These are phyloP conservation scores for Wickerhamomyces canadensis DNA, from an alignment of 805 yeast species.

Conservation along the genomic window DNA sequence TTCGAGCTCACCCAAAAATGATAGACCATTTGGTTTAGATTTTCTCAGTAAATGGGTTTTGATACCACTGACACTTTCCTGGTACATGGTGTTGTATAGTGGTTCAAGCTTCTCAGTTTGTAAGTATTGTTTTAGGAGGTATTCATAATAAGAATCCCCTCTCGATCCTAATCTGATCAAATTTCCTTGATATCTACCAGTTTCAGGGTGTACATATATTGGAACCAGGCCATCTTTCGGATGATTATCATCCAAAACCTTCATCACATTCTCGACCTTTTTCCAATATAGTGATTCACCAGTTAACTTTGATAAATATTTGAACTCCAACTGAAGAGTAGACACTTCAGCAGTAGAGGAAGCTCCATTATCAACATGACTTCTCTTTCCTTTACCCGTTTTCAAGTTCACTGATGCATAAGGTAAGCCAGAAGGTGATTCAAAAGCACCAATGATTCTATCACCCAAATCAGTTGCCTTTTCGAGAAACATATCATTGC, in stretches of 20 bases:
- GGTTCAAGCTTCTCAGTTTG: conserved; percentile 62
- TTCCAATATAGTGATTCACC: conserved; percentile 80
- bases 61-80: conserved; percentile 72
- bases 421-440: conserved; percentile 64
- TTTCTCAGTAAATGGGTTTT: conserved; percentile 56
- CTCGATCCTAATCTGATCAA: conserved; percentile 80
- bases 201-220: conserved; percentile 67
- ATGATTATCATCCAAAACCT: conserved; percentile 57
- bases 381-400: conserved; percentile 53
- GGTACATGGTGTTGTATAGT: conserved; percentile 67
- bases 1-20: conserved; percentile 75
- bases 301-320: conserved; percentile 72
- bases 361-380: conserved; percentile 69
- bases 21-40: conserved; percentile 56
- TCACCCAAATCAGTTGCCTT: conserved; percentile 79
- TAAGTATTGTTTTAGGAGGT: conserved; percentile 76
- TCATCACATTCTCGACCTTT: conserved; percentile 67
- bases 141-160: conserved; percentile 92
- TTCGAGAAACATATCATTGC: conserved; percentile 66
- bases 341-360: conserved; percentile 88
- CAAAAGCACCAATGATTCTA: conserved; percentile 64
- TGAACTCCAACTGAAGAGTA: conserved; percentile 82
- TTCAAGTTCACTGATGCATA: conserved; percentile 70
- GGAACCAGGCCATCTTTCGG: conserved; percentile 73
- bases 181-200: conserved; percentile 60